phyloP scores from a whole-genome alignment of 2,329 filamentous ascomycete species.

The Intubia oerlemansii region DNA sequence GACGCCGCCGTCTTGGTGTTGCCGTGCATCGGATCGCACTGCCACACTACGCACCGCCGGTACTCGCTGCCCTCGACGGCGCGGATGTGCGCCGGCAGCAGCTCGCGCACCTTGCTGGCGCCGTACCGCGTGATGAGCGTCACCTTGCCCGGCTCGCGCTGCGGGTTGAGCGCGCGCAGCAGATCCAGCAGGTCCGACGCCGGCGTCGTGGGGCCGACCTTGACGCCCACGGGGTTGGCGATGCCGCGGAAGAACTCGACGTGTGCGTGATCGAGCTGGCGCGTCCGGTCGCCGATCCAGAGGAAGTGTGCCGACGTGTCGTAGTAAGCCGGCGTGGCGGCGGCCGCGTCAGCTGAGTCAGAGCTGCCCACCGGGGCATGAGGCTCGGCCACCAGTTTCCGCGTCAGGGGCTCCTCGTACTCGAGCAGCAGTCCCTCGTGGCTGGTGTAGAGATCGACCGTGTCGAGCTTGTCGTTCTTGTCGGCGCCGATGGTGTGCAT shows the following conservation, averaged over 20 bases:
- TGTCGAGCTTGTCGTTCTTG: conserved; percentile 64
- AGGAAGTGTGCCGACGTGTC: conserved; percentile 92
- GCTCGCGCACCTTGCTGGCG: conserved; percentile 47
- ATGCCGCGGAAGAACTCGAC: conserved; percentile 96
- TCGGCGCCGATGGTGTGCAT: conserved; percentile 86
- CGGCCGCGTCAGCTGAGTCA: not conserved
- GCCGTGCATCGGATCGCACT: conserved; percentile 98
- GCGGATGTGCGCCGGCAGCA: conserved; percentile 70
- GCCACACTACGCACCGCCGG: conserved; percentile 56
- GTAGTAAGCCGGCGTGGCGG: conserved; percentile 42
- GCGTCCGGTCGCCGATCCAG: conserved; percentile 93
- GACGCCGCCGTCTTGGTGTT: conserved; percentile 47
- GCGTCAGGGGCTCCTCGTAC: conserved; percentile 77
- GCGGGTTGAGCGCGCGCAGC: conserved; percentile 70
- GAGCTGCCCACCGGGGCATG: conserved; percentile 18
- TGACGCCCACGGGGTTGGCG: conserved; percentile 88
- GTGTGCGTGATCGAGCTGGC: conserved; percentile 81
- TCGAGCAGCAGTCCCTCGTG: conserved; percentile 88
- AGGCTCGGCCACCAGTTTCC: conserved; percentile 20
- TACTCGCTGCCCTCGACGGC: conserved; percentile 66
- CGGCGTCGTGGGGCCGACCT: conserved; percentile 76
- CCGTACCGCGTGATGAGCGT: conserved; percentile 94
- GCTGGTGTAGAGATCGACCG: conserved; percentile 85
- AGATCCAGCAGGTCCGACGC: conserved; percentile 54
- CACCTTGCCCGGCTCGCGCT: conserved; percentile 69